These are phyloP conservation scores for Phytophthora capsici DNA, from an alignment of 352 stramenopile species.

Conservation along the genomic window DNA sequence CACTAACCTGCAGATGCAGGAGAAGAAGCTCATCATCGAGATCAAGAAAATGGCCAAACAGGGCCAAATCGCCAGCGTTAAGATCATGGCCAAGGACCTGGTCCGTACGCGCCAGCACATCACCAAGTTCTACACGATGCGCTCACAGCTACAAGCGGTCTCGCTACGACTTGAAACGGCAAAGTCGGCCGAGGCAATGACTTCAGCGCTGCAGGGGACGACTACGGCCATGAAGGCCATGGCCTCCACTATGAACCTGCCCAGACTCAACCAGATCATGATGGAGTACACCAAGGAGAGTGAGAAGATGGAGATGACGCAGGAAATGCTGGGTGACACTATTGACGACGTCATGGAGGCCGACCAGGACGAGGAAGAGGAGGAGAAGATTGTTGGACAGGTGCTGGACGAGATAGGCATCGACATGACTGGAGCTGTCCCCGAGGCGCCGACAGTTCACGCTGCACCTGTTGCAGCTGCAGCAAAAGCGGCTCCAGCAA, in stretches of 20 bases:
- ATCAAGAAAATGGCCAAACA: slow-evolving; percentile 98
- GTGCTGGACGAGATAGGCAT: slow-evolving; percentile 98
- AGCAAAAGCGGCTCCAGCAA: slow-evolving; percentile 55
- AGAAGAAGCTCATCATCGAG: slow-evolving; percentile 96
- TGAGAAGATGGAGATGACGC: slow-evolving; percentile 97
- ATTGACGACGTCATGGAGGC: slow-evolving; percentile 97
- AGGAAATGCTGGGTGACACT: slow-evolving; percentile 98
- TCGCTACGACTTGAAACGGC: slow-evolving; percentile 95
- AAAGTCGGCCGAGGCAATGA: slow-evolving; percentile 97
- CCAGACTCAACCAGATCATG: slow-evolving; percentile 98
- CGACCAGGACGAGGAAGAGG: slow-evolving; percentile 95
- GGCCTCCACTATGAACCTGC: slow-evolving; percentile 97
- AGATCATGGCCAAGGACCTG: slow-evolving; percentile 98
- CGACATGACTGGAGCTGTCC: slow-evolving; percentile 92
- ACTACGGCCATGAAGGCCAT: slow-evolving; percentile 85
- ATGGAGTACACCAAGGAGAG: slow-evolving; percentile 98
- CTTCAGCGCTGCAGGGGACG: slow-evolving; percentile 82
- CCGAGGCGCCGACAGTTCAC: slow-evolving; percentile 83
- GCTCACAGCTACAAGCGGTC: slow-evolving; percentile 96
- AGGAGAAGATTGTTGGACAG: slow-evolving; percentile 96
- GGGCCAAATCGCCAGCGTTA: slow-evolving; percentile 96
- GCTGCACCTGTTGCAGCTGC: slow-evolving; percentile 45
- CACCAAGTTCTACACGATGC: slow-evolving; percentile 98
- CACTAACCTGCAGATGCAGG: slow-evolving; percentile 90
- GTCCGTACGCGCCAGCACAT: slow-evolving; percentile 96